A percentile compares a stretch with the other conserved stretches of the same genome.
These are phyloP conservation scores for Vanilla planifolia DNA, from an alignment of 106 monocot species.

Conservation along the genomic window DNA sequence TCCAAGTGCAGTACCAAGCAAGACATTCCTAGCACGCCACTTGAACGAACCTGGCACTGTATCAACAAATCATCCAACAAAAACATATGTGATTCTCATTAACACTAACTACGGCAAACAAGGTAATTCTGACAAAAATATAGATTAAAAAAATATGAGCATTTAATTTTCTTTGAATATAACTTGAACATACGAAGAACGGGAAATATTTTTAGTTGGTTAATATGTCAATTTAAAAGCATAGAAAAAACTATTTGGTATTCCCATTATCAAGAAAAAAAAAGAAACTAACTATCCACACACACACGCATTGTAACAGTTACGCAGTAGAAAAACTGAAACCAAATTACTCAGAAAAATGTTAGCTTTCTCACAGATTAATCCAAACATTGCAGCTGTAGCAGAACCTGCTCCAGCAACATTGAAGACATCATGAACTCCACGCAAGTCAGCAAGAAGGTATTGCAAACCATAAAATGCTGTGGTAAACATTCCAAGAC, in stretches of 20 bases:
- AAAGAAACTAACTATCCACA: neutral
- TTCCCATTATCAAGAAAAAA: too few relatives aligned
- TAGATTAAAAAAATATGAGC: neutral
- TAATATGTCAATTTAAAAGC: too few relatives aligned
- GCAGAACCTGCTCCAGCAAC: slow-evolving; percentile 91
- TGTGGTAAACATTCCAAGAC: slow-evolving; percentile 93
- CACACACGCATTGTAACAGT: neutral
- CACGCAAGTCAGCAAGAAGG: slow-evolving; percentile 67
- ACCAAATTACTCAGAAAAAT: neutral
- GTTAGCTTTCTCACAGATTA: slow-evolving; percentile 59
- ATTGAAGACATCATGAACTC: slow-evolving; percentile 90
- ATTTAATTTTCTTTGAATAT: too few relatives aligned
- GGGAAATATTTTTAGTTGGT: too few relatives aligned
- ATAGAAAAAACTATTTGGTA: too few relatives aligned
- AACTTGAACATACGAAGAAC: too few relatives aligned
- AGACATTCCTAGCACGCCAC: slow-evolving; percentile 72
- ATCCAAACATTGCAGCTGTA: slow-evolving; percentile 86
- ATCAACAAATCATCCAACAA: slow-evolving; percentile 4
- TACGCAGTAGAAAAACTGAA: neutral
- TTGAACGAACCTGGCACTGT: slow-evolving; percentile 61
- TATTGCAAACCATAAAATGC: slow-evolving; percentile 75
- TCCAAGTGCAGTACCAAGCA: slow-evolving; percentile 65
- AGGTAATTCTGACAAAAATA: too few relatives aligned
- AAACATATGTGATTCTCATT: neutral
- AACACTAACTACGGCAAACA: too few relatives aligned